Evolutionary conservation across 2,329 filamentous ascomycete species (phyloP), one percentile per base, ranked within the genome.

Genomic region (Pseudodiploospora longispora): DNA sequence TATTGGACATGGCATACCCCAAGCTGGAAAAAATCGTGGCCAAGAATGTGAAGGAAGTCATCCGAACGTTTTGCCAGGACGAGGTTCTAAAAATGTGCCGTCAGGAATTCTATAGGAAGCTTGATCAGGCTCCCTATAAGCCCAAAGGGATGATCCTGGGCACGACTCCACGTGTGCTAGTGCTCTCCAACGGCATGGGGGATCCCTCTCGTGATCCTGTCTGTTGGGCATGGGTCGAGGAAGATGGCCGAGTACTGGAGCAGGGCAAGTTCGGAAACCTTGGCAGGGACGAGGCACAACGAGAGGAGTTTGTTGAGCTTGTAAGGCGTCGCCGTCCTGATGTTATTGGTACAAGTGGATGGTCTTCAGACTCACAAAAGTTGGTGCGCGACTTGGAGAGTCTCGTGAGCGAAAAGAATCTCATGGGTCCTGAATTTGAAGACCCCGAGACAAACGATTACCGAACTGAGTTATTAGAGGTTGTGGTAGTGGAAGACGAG

Each of bases 61-160:
- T 98, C 52, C 86, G 89, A 54, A 91, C 89, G 6, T 89, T 91
- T 54, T 98, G 93, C 59, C 91, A 98, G 64, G 90, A 95, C 56
- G 83, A 89, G 56, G 81, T 98, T 40, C 82, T 90, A n/a, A 87
- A 84, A 57, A 78, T 82, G 43, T 95, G 90, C 56, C 85, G 93
- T 41, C 88, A 95, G 53, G 86, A 89, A 49, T 97, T 93, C 64
- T 85, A 83, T 36, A 83, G 85, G 63, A 86, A 89, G 60, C 79
- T 98, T 27, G 93, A 98, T 57, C 93, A 98, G 65, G 90, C 93
- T 6, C 93, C 93, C 0, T 95, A 90, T 68, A 95, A 96, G 64
- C 90, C 93, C 5, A 90, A 91, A 65, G 90, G 89, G 7, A 88
- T 96, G 78, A 78, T 89, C 19, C 72, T 95, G 34, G 93, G 93